Conservation (phyloP, 1,139 yeast species). For the Suhomyces bribrorum region DNA sequence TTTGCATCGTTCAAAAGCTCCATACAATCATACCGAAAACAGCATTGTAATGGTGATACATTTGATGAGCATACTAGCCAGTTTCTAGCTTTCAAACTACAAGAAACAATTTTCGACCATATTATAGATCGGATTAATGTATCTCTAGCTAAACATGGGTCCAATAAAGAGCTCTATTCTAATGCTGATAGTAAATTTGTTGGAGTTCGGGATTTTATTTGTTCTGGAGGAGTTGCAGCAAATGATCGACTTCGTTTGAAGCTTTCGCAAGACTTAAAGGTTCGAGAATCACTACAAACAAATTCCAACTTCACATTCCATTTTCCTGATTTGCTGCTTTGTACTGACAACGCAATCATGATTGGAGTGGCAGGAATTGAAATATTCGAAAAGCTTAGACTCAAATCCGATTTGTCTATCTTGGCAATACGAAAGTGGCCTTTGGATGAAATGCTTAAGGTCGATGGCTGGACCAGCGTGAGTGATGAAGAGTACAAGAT, state of each 20-base stretch:
- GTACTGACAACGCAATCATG: conserved; percentile 97
- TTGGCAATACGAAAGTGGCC: conserved; percentile 80
- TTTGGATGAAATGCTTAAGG: conserved; percentile 45
- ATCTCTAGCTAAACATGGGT: conserved; percentile 44
- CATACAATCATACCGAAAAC: conserved; percentile 37
- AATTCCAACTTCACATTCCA: conserved; percentile 33
- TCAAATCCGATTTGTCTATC: conserved; percentile 53
- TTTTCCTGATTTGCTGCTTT: conserved; percentile 71
- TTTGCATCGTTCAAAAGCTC: conserved; percentile 77
- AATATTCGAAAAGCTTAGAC: conserved; percentile 56
- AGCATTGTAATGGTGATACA: conserved; percentile 9
- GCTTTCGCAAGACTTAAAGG: conserved; percentile 39
- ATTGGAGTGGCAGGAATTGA: conserved; percentile 97
- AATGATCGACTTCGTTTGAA: conserved; percentile 58
- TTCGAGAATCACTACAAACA: conserved; percentile 7
- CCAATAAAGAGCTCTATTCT: conserved; percentile 9
- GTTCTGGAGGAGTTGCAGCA: conserved; percentile 95
- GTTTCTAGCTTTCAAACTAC: conserved; percentile 62
- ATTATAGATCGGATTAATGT: conserved; percentile 62
- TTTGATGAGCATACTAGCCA: conserved; percentile 26
- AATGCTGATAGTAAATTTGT: conserved; percentile 36
- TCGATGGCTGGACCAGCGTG: conserved; percentile 51
- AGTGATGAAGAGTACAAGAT: conserved; percentile 14
- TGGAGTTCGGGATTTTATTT: conserved; percentile 60
- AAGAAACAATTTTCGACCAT: conserved; percentile 70